Evolutionary conservation across 768 basidiomycete species (phyloP), one percentile per base, ranked within the genome.

Genomic region (Leccinum uliginosum): DNA sequence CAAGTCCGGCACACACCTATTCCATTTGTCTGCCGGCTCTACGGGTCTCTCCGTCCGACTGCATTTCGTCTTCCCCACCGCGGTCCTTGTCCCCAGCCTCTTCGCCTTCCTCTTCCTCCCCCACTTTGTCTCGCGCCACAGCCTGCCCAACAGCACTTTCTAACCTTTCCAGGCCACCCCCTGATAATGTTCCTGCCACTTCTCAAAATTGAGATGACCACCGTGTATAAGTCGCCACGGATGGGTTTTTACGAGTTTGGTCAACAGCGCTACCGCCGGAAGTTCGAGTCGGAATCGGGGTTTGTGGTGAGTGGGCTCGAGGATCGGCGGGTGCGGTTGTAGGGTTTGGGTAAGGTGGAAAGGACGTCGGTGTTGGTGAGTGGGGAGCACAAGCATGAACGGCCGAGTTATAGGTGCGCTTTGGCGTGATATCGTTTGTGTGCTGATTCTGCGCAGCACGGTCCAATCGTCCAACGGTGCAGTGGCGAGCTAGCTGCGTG

Each of bases 231-330:
- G 64, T 0, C 87, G 88, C 69, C 91, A 98, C 4, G 95, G 95
- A 73, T 99, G 95, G 0, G 95, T 98, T 55, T 79, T 56, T 47
- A 98, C 73, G 26, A 98, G 76, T 65, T 84, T 83, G 46, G 82
- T 81, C 21, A 98, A 72, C 27, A 98, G 75, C 19, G 83, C 79
- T 46, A 89, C 86, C 19, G 94, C 88, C 51, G 82, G 24, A 24
- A 65, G 69, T 12, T 71, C 76, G n/a, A 71, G 72, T n/a, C 74
- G 78, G 21, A 73, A 75, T 29, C 76, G 81, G 34, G 90, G 0
- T 98, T 86, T 69, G 78, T 96, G 71, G 73, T 98, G 26, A 93
- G 83, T 23, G 96, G 92, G 1, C 96, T 93, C 0, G 91, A 95
- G 63, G 97, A 99, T 71, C 81, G 87, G 50, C 87, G 85, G 62